Base-by-base conservation (phyloP, 306 rosid species). In the Senna tora region DNA sequence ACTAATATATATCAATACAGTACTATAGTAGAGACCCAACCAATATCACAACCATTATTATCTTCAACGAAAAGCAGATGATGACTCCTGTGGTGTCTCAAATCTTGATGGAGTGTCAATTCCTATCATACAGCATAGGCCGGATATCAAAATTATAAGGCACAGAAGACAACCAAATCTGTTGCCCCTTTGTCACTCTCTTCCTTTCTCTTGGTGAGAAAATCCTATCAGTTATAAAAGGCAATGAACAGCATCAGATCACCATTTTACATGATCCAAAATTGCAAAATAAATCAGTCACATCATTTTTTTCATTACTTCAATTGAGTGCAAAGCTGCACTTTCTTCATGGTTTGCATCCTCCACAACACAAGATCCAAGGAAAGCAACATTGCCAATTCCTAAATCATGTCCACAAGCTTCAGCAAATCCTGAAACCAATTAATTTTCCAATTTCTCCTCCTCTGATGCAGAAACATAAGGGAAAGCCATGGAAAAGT, bases 61-160 rank as follows among this genome's bases (percentile, higher is more conserved):
- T 71, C 81, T 75, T 72, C 73, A 56, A 79, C 55, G 55, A 51
- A 72, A 49, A 60, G 47, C n/a, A 65, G 54, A 70, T 91, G 84
- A 91, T 71, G 84, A 87, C 67, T 94, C 99, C 72, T 91, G 97
- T 17, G 95, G 93, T 4, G 85, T 30, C 93, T 94, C 97, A 77
- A 91, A 94, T 86, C 97, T 89, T 20, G 99, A 86, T 60, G 99
- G 99, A 33, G 97, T 87, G 81, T 91, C 99, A 34, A 94, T 94
- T 69, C 95, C 97, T 97, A 94, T 91, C 99, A 91, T 94, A 77
- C 96, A 94, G 87, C 99, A 89, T 73, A 91, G 92, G 60, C 99
- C 99, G 8, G 95, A 87, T 79, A 94, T 77, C 79, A 94, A 78
- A 80, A 91, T 94, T 79, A 94, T 84, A 43, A 91, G 89, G 80